phyloP scores from a whole-genome alignment of 2,329 filamentous ascomycete species.

The Clathrospora elynae region DNA sequence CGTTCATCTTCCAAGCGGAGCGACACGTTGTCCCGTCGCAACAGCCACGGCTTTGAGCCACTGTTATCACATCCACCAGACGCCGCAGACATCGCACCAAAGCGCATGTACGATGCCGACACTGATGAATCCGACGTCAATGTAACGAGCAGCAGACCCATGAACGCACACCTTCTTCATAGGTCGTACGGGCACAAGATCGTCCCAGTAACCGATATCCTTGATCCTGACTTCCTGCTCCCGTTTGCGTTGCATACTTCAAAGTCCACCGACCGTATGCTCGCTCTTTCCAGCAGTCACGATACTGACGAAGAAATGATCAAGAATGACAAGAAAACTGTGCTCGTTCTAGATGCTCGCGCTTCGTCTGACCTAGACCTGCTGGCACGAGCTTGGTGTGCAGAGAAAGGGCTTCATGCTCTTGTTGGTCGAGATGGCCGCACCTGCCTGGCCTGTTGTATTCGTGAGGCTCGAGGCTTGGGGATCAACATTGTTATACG shows the following conservation, averaged over 20 bases:
- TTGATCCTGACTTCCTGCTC: slow-evolving; percentile 33
- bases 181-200: slow-evolving; percentile 45
- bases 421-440: slow-evolving; percentile 69
- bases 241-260: slow-evolving; percentile 32
- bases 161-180: slow-evolving; percentile 50
- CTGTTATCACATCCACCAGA: slow-evolving; percentile 43
- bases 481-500: slow-evolving; percentile 69
- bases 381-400: slow-evolving; percentile 72
- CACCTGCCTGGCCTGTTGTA: slow-evolving; percentile 74
- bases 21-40: slow-evolving; percentile 34
- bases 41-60: slow-evolving; percentile 44
- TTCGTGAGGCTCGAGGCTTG: slow-evolving; percentile 74
- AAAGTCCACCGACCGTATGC: slow-evolving; percentile 22
- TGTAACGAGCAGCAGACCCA: slow-evolving; percentile 20
- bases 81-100: slow-evolving; percentile 33
- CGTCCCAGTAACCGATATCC: slow-evolving; percentile 41
- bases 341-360: slow-evolving; percentile 56
- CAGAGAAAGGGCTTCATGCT: slow-evolving; percentile 75
- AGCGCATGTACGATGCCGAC: slow-evolving; percentile 29
- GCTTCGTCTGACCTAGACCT: slow-evolving; percentile 70
- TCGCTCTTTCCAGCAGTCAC: slow-evolving; percentile 16
- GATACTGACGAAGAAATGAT: slow-evolving; percentile 15
- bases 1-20: slow-evolving; percentile 44
- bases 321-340: slow-evolving; percentile 32
- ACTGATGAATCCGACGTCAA: slow-evolving; percentile 20